These are phyloP conservation scores for Podaxis sp. DNA, from an alignment of 768 basidiomycete species.

Conservation along the genomic window DNA sequence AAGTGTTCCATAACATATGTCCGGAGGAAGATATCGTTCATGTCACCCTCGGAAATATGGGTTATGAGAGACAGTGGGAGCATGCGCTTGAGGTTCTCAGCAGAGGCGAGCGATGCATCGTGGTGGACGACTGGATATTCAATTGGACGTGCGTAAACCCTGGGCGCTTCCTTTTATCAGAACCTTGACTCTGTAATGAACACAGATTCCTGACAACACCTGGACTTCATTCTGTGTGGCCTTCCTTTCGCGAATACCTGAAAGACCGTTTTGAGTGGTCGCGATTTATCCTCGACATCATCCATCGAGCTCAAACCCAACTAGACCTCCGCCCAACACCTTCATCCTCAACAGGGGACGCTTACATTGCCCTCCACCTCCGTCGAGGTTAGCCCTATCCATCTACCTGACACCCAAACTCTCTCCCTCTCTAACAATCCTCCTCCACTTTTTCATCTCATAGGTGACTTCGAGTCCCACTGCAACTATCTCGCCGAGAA, in stretches of 20 bases:
- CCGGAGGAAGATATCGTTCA: conserved; percentile 34
- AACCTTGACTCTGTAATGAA: background rate
- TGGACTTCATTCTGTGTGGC: conserved; percentile 38
- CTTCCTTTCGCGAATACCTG: conserved; percentile 15
- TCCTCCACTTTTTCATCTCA: background rate
- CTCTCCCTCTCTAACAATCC: background rate
- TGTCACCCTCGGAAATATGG: conserved; percentile 25
- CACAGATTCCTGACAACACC: conserved; percentile 38
- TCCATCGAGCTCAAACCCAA: conserved; percentile 30
- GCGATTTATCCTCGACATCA: conserved; percentile 29
- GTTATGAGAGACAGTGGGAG: conserved; percentile 34
- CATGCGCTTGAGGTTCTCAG: conserved; percentile 31
- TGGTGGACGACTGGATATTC: conserved; percentile 43
- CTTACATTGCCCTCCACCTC: conserved; percentile 47
- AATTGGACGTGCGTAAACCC: conserved; percentile 36
- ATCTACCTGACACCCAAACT: background rate
- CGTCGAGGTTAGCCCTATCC: conserved; percentile 33
- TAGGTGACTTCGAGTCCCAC: conserved; percentile 43
- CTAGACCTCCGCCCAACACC: conserved; percentile 29
- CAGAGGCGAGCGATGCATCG: conserved; percentile 36
- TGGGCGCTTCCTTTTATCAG: background rate
- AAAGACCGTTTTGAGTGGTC: conserved; percentile 40
- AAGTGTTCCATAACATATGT: conserved; percentile 39
- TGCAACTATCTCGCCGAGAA: conserved; percentile 34
- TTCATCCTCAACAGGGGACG: conserved; percentile 26